Base-by-base conservation (phyloP, 1,139 yeast species). In the Candida labiduridarum region DNA sequence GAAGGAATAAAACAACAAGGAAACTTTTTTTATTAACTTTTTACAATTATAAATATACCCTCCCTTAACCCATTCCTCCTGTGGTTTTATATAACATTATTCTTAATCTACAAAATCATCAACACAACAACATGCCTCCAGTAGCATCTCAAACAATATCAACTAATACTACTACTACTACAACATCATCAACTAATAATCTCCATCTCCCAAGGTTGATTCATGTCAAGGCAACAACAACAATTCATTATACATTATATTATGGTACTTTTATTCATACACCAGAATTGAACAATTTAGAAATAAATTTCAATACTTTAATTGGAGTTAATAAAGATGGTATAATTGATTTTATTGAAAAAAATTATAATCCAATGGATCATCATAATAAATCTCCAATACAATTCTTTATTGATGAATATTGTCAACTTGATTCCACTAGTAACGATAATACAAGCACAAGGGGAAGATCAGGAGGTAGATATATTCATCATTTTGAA, bases 241-340 rank as follows among this genome's bases (percentile, higher is more conserved):
- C 55, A 5, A 63, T 65, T 25, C 59, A 58, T 6, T 71, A 71
- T 56, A 68, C 71, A 1, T 55, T 72, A 16, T 71, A 66, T 56
- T 64, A 64, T 49, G 79, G 78, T 0, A 73, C 78, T 2, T 69
- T 73, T 50, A 59, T 74, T 15, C 75, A 74, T 50, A 66, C 75
- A 0, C 78, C 78, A 4, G 50, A 52, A 6, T 51, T 70, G 16
- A 67, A 65, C 8, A 56, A 60, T 16, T 49, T 73, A 6, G 64
- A 69, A 49, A 62, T 73, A 22, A 52, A 61, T 44, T 59, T 64
- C 50, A 60, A 69, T 47, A 62, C 75, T 2, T 51, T 73, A 12
- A 58, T 74, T 11, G 79, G 77, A 0, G 76, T 74, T 3, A 57
- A 66, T 48, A 47, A 52, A 22, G 39, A 52, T 11, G 79, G 78